phyloP scores from a whole-genome alignment of 2,329 filamentous ascomycete genomes.

The Triangularia verruculosa region DNA sequence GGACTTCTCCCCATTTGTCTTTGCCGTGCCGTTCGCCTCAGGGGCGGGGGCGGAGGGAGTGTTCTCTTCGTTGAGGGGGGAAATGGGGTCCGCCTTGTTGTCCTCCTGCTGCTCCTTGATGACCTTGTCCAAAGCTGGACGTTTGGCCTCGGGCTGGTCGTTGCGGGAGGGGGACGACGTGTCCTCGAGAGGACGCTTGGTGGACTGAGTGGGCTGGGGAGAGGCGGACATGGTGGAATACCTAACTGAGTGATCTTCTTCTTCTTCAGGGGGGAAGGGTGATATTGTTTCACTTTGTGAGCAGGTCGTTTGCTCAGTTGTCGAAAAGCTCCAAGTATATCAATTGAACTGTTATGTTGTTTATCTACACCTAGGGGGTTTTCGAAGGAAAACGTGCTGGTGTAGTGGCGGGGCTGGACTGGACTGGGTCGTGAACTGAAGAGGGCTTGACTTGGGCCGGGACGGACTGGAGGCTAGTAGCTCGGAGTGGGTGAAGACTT shows the following conservation, averaged over 20 bases:
- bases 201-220: conserved; percentile 64
- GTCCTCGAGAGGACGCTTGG: conserved; percentile 94
- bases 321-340: conserved; percentile 38
- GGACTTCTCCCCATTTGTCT: conserved; percentile 49
- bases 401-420: conserved; percentile 56
- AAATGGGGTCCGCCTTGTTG: conserved; percentile 37
- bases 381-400: conserved; percentile 93
- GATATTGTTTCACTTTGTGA: conserved; percentile 29
- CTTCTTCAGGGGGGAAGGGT: neutral
- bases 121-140: conserved; percentile 91
- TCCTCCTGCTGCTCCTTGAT: conserved; percentile 63
- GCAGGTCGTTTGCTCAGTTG: conserved; percentile 36
- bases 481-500: conserved; percentile 18
- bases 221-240: conserved; percentile 64
- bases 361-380: conserved; percentile 83
- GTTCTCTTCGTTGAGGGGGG: conserved; percentile 35
- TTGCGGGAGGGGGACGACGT: conserved; percentile 90
- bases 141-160: conserved; percentile 96
- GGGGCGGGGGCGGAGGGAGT: conserved; percentile 36
- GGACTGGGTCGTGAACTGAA: conserved; percentile 11
- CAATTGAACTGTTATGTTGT: conserved; percentile 44
- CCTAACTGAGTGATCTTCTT: conserved; percentile 26
- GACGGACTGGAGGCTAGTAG: conserved; percentile 5
- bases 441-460: conserved; percentile 7
- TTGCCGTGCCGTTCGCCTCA: conserved; percentile 50